These are phyloP conservation scores for Bimuria novae-zelandiae DNA, from an alignment of 2,329 filamentous ascomycete species.

Conservation along the genomic window DNA sequence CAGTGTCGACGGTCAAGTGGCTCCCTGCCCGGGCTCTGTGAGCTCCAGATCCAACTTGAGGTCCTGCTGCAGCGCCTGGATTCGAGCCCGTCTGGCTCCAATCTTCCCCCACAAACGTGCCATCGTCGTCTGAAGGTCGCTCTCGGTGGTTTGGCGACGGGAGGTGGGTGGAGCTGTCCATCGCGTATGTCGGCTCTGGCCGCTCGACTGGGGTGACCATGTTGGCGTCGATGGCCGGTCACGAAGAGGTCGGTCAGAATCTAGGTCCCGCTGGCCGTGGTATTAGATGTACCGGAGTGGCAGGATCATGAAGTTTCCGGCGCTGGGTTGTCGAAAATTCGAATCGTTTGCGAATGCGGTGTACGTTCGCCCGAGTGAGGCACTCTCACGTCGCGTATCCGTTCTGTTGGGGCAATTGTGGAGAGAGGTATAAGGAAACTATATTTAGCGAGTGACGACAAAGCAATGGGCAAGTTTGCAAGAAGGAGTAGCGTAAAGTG, in stretches of 20 bases:
- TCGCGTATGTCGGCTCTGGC: conserved; percentile 43
- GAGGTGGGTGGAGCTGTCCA: conserved; percentile 31
- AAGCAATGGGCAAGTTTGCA: not conserved
- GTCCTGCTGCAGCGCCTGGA: conserved; percentile 5
- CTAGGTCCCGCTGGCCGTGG: no score
- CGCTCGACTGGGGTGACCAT: conserved; percentile 46
- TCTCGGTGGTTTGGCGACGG: conserved; percentile 14
- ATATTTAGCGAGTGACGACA: conserved; percentile 8
- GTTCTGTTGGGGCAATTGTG: not conserved
- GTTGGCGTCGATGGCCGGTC: no score
- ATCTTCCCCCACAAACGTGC: conserved; percentile 45
- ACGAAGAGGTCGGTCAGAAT: no score
- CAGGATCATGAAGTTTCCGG: not conserved
- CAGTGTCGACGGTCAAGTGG: conserved; percentile 56
- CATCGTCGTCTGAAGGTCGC: conserved; percentile 45
- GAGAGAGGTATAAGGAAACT: no score
- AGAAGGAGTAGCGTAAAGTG: no score
- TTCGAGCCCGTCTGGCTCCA: conserved; percentile 35
- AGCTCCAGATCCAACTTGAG: conserved; percentile 9
- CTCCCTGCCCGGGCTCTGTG: conserved; percentile 41
- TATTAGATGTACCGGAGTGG: no score
- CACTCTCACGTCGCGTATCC: conserved; percentile 8
- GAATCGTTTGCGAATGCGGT: not conserved
- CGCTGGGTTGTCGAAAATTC: not conserved
- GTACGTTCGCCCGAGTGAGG: not conserved